Evolutionary conservation across 116 monocot species (phyloP), one percentile per base, ranked within the genome.

Genomic region (Iris pallida): DNA sequence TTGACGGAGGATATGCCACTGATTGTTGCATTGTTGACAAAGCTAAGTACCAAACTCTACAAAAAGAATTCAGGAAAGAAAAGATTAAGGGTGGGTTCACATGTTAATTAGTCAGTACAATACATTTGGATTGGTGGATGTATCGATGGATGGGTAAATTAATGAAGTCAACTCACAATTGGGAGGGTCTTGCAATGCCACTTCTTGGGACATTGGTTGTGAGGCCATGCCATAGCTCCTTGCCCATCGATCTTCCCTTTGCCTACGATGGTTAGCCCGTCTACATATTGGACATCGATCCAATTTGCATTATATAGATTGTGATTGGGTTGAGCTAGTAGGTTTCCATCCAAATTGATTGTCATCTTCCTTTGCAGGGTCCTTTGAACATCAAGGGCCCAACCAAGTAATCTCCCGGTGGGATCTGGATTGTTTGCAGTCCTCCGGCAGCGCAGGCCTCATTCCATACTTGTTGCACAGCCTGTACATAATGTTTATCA

Each of bases 241-340:
- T 82, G 84, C 17, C 90, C 90, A 52, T 90, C 77, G 41, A 86
- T 55, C 12, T 59, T 78, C 14, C 85, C 87, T 2, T 30, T 30
- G 3, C 86, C 90, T 2, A 56, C 65, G 1, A 90, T 0, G 7
- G 20, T 73, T 7, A 90, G 47, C 8, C 54, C 15, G 4, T 81
- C 20, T 3, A 90, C 47, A 43, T 40, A 54, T n/a, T 70, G 64
- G 54, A 91, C 80, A 63, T 77, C 71, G 13, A 85, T 53, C 92
- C 92, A 92, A 53, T 75, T 68, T 4, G 72, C 65, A 4, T 16
- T 16, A 48, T 83, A 91, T 20, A 55, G 10, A 5, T 13, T 71
- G 63, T 83, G 46, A 63, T 92, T 67, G 0, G 85, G 78, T 7
- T 81, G 47, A 0, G 92, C 92, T 70, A 79, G 83, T 71, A 92